Base-by-base conservation (phyloP, 441 rosid genomes). In the Manihot esculenta region DNA sequence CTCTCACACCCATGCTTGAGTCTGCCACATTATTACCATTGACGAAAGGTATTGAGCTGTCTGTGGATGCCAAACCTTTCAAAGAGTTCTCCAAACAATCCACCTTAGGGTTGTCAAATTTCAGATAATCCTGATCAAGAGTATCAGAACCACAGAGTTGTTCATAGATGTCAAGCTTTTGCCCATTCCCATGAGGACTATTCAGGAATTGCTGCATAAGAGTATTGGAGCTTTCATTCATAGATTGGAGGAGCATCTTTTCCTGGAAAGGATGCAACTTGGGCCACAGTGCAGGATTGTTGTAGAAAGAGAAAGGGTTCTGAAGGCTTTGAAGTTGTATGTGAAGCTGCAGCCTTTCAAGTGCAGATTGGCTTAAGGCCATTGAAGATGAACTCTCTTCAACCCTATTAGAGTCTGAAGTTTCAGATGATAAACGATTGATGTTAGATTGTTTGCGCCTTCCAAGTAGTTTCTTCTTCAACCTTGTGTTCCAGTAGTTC, bases 261-360 rank as follows among this genome's bases (percentile, higher is more conserved):
- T 83, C 85, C 47, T 86, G 84, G 63, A 82, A 63, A 64, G 96
- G 90, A 23, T 87, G 96, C 60, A 89, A 74, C 80, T 92, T 89
- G 47, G 97, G 99, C 95, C 97, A 90, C 62, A 87, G 82, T 17
- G 84, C 75, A 21, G 93, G 95, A 55, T 82, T 89, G 83, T 78
- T 88, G 82, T 83, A 83, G 81, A 85, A 81, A 74, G 89, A 80
- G 59, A 85, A 72, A 71, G 99, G 95, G 73, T 78, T 86, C 58
- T 88, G 90, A 51, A 85, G 84, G 79, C 69, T 81, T 72, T 90
- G 97, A 66, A 94, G 97, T 76, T 90, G 94, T 89, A 94, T 82
- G 72, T 92, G 98, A 53, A 92, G 93, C 23, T 94, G 97, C n/a
- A 94, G 89, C 80, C 99, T 88, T 75, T 94, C 99, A 0, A 94